Base-by-base conservation (phyloP, 306 rosid species). In the Prunus salicina region DNA sequence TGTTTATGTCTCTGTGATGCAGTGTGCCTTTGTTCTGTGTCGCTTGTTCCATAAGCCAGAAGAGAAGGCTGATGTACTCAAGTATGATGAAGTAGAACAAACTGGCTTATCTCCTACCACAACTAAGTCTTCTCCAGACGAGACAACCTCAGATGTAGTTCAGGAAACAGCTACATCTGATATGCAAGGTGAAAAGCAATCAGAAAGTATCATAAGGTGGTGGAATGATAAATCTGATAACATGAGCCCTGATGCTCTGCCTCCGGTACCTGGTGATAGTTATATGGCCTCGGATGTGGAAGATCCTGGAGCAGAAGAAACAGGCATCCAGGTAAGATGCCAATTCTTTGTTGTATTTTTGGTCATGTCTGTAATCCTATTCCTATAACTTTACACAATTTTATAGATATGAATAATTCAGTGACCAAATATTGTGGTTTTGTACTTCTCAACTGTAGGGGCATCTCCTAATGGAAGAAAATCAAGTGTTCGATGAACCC, bases 31-130 rank as follows among this genome's bases (percentile, higher is more conserved):
- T 76, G 88, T 85, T 47, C 86, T 85, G 3, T 85, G 84, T 63
- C 88, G 88, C 55, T 74, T 85, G 70, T 85, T 85, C 68, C 80
- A 77, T 65, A 85, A 85, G 52, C 60, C 80, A 5, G 88, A 85
- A 38, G 88, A 82, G 67, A 85, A 79, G 76, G 3, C 78, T n/a
- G 75, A 62, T 27, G 73, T 55, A 66, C 55, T 30, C 6, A 85
- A 85, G 72, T 68, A 67, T 64, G 88, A 85, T 64, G 88, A 82
- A 75, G 86, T 68, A 9, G 85, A 85, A n/a, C 78, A 71, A 10
- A 69, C 78, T 47, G 88, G 88, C 30, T 76, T 46, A 51, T 76
- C 86, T 15, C 86, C 86, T n/a, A 79, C 84, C 8, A 5, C 81
- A 16, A 72, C 69, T 24, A 83, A 76, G 79, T 83, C 79, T 56